Conservation (phyloP, 345 rosid genomes). For the Euphorbia peplus region DNA sequence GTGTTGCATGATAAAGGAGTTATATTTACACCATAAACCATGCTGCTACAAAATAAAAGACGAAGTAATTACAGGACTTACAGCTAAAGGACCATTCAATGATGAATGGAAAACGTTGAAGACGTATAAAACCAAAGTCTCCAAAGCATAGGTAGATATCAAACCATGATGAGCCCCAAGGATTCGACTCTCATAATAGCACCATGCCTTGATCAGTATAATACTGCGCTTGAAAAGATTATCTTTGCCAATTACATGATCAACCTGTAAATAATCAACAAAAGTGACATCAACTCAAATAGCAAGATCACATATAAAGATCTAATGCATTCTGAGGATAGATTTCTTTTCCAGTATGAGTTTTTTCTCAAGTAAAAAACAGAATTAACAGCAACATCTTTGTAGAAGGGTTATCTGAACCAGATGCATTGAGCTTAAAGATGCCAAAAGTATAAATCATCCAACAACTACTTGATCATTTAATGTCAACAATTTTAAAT, state of each 20-base stretch:
- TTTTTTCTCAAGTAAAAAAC: not conserved
- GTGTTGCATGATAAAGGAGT: not conserved
- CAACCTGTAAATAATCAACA: slow-evolving; percentile 48
- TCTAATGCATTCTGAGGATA: not conserved
- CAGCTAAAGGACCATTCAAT: slow-evolving; percentile 70
- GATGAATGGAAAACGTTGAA: slow-evolving; percentile 71
- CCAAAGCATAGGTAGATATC: slow-evolving; percentile 84
- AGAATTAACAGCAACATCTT: not conserved
- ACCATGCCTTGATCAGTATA: slow-evolving; percentile 84
- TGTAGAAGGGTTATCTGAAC: not conserved
- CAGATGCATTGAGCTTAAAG: not conserved
- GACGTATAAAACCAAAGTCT: slow-evolving; percentile 68
- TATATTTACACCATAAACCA: not conserved
- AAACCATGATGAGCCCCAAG: slow-evolving; percentile 87
- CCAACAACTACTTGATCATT: not conserved
- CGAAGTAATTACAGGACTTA: slow-evolving; percentile 30
- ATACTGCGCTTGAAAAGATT: slow-evolving; percentile 88
- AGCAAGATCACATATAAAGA: not conserved
- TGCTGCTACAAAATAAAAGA: not conserved
- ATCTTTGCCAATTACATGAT: slow-evolving; percentile 57
- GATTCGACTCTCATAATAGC: slow-evolving; percentile 90
- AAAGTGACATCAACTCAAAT: not conserved
- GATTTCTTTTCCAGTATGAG: not conserved
- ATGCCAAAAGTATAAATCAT: not conserved
- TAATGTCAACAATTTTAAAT: not conserved